Base-by-base conservation (phyloP, 148 eudicot genomes). In the Gaultheria prostrata region DNA sequence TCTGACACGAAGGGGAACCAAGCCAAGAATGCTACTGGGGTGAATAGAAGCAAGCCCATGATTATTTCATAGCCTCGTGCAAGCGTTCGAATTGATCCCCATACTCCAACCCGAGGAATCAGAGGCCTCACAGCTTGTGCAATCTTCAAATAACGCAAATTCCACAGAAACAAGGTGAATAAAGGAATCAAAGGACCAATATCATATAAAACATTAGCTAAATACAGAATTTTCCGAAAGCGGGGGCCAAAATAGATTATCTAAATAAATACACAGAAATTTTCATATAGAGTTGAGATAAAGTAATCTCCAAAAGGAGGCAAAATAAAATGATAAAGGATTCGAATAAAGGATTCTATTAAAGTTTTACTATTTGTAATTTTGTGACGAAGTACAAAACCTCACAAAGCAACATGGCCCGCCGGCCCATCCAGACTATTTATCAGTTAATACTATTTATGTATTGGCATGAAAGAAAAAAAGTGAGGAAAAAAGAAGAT, bases 1-100 rank as follows among this genome's bases (percentile, higher is more conserved):
- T 93, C 94, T 0, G 96, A 93, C n/a, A 93, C 93, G 30, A 93
- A 90, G 1, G 94, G 96, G 78, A 93, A 93, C 94, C 94, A 93
- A 14, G 94, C 94, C 77, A 91, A 87, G 85, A 91, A 90, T 14
- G 94, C 92, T 1, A 92, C 89, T 0, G 94, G 94, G 32, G 91
- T 88, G 88, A 93, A 91, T 48, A 93, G 82, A 65, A 92, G 85
- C 82, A 91, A 80, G 6, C 96, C 96, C 89, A 93, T 93, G 43
- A 93, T 39, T 21, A 89, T 85, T 83, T 93, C 96, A 71, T 93
- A 93, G 28, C 89, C 93, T 50, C 92, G 89, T 15, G 96, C 93
- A 73, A 91, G 85, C 20, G 90, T 87, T 77, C 83, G 69, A 50
- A 92, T 88, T 0, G 92, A 91, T 80, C 85, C 85, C 95, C 93